These are phyloP conservation scores for Eimeria acervulina DNA, from an alignment of 169 alveolate species.

Conservation along the genomic window DNA sequence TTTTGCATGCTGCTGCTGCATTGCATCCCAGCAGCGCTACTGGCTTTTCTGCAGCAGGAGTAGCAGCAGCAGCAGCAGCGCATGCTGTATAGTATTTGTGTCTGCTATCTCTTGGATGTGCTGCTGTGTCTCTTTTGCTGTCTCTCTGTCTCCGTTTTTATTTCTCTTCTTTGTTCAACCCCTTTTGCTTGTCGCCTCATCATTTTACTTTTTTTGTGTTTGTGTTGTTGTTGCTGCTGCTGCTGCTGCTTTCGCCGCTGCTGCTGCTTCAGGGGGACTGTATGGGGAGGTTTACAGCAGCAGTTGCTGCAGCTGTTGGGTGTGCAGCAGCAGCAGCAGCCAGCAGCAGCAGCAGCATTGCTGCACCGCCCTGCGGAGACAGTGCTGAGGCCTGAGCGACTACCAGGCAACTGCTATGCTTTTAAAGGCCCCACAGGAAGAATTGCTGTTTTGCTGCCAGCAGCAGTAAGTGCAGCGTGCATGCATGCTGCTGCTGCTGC, in stretches of 20 bases:
- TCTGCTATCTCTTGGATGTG: no score
- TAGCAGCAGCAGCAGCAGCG: no score
- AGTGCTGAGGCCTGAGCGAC: conserved; percentile 76
- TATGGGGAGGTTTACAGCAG: background rate
- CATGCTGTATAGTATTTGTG: no score
- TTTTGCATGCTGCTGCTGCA: no score
- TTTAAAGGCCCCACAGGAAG: conserved; percentile 63
- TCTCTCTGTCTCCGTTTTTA: background rate
- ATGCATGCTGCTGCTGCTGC: conserved; percentile 26
- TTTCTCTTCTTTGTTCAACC: background rate
- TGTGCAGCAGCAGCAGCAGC: conserved; percentile 23
- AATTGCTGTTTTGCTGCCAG: conserved; percentile 62
- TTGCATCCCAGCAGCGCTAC: no score
- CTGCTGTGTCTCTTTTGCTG: no score
- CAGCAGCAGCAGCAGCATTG: conserved; percentile 37
- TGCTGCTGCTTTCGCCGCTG: background rate
- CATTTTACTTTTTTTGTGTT: background rate
- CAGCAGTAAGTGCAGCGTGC: conserved; percentile 14
- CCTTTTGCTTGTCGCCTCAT: background rate
- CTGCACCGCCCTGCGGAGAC: conserved; percentile 62
- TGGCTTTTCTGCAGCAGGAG: no score
- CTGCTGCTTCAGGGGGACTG: background rate
- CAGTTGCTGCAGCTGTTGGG: background rate
- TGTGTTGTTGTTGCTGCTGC: background rate
- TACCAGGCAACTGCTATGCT: conserved; percentile 81